A percentile compares a stretch with the other conserved stretches of the same genome.
These are phyloP conservation scores for Zelonia costaricensis DNA, from an alignment of 208 protist genomes.

Conservation along the genomic window DNA sequence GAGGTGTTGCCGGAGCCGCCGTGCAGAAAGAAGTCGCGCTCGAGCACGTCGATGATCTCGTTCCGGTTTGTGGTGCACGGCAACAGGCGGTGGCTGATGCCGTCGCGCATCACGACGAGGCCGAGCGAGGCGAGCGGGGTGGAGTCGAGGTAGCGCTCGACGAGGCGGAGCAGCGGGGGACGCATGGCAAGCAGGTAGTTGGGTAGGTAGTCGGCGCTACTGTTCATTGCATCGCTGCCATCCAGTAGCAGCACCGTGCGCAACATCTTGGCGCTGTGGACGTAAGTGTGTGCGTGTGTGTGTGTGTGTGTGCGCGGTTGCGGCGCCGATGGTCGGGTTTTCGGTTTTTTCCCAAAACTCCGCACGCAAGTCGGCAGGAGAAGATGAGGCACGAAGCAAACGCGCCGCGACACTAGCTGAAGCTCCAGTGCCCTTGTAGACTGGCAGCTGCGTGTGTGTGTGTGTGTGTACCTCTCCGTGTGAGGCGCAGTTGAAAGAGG, in stretches of 20 bases:
- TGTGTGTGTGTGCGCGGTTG: too few relatives aligned
- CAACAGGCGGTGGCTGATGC: constrained; percentile 53
- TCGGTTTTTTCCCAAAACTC: too few relatives aligned
- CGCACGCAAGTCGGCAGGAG: too few relatives aligned
- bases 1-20: constrained; percentile 75
- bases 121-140: constrained; percentile 76
- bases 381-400: too few relatives aligned
- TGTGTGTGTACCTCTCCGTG: too few relatives aligned
- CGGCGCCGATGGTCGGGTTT: too few relatives aligned
- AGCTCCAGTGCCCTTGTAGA: too few relatives aligned
- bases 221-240: constrained; percentile 86
- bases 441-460: too few relatives aligned
- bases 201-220: constrained; percentile 79
- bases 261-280: constrained; percentile 33
- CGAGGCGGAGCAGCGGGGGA: constrained; percentile 54
- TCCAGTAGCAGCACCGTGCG: constrained; percentile 83
- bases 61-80: constrained; percentile 69
- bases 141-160: constrained; percentile 60
- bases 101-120: constrained; percentile 83
- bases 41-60: constrained; percentile 64
- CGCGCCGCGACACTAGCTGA: too few relatives aligned
- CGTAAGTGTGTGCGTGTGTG: not conserved
- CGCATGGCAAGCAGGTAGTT: constrained; percentile 78
- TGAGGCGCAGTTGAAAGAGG: too few relatives aligned
- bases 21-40: constrained; percentile 78